Evolutionary conservation across 2,329 filamentous ascomycete species (phyloP).

Genomic region (Penicillium nordicum): DNA sequence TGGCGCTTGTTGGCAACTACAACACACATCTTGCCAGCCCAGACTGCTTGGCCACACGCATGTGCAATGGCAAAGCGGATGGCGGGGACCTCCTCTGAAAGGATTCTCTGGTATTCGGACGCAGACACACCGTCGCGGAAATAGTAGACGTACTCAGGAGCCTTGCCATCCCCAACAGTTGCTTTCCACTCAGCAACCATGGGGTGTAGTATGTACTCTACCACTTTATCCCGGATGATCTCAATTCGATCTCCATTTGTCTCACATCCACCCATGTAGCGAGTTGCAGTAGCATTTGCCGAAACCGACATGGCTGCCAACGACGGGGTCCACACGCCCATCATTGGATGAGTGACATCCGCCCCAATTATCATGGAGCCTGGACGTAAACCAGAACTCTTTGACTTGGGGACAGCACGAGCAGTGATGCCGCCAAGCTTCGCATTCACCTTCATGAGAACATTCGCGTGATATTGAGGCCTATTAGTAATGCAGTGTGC

Average conservation of each 20-base stretch:
- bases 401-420: conserved; percentile 45
- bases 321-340: conserved; percentile 65
- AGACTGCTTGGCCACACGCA: conserved; percentile 17
- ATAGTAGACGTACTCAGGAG: conserved; percentile 77
- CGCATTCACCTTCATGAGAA: conserved; percentile 93
- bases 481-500: conserved; percentile 66
- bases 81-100: conserved; percentile 67
- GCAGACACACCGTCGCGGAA: conserved; percentile 91
- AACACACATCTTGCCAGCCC: conserved; percentile 70
- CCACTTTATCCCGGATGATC: conserved; percentile 67
- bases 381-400: conserved; percentile 35
- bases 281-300: conserved; percentile 65
- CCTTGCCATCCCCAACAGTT: conserved; percentile 50
- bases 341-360: conserved; percentile 81
- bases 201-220: conserved; percentile 62
- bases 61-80: conserved; percentile 13
- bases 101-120: conserved; percentile 75
- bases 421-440: conserved; percentile 85
- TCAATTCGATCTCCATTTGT: conserved; percentile 81
- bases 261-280: conserved; percentile 75
- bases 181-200: conserved; percentile 64
- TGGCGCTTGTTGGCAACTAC: conserved; percentile 91
- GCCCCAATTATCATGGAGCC: conserved; percentile 80
- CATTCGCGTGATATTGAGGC: conserved; percentile 86
- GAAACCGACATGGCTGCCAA: conserved; percentile 87